Conservation (phyloP, 116 monocot genomes). For the Papilionanthe hybrid region DNA sequence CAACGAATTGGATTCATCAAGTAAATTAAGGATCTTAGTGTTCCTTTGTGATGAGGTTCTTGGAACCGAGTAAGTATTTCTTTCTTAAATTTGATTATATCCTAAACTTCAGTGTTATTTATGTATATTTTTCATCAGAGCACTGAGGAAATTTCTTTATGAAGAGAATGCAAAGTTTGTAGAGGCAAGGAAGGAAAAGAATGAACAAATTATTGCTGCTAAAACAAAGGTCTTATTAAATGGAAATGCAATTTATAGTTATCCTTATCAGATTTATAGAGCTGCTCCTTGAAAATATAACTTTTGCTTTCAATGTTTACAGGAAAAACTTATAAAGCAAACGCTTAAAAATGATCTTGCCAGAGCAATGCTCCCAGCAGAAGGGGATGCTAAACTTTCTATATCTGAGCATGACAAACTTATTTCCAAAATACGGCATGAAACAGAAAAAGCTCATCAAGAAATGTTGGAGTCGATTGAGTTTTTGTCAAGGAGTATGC, state of each 20-base stretch:
- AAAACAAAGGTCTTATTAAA: conserved; percentile 32
- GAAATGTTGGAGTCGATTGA: conserved; percentile 35
- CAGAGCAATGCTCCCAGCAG: conserved; percentile 39
- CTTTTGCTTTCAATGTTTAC: conserved; percentile 3
- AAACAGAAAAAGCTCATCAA: conserved; percentile 47
- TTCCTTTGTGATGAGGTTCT: conserved; percentile 81
- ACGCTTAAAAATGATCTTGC: conserved; percentile 50
- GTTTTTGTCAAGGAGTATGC: conserved; percentile 41
- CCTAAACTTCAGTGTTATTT: background rate
- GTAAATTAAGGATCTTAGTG: conserved; percentile 56
- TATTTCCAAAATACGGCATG: conserved; percentile 32
- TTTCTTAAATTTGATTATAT: background rate
- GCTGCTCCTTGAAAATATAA: background rate
- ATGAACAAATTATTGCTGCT: conserved; percentile 36
- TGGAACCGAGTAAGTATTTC: conserved; percentile 47
- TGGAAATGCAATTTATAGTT: conserved; percentile 1
- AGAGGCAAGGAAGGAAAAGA: conserved; percentile 38
- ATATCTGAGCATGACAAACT: conserved; percentile 38
- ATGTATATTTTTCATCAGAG: conserved; percentile 26
- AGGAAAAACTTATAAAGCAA: conserved; percentile 59
- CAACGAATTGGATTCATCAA: conserved; percentile 39
- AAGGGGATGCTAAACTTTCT: conserved; percentile 22
- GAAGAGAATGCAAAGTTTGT: conserved; percentile 35
- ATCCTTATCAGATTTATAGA: background rate
- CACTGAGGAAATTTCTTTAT: conserved; percentile 54